phyloP scores from a whole-genome alignment of 2,329 filamentous ascomycete genomes.

The Diaporthe batatas region DNA sequence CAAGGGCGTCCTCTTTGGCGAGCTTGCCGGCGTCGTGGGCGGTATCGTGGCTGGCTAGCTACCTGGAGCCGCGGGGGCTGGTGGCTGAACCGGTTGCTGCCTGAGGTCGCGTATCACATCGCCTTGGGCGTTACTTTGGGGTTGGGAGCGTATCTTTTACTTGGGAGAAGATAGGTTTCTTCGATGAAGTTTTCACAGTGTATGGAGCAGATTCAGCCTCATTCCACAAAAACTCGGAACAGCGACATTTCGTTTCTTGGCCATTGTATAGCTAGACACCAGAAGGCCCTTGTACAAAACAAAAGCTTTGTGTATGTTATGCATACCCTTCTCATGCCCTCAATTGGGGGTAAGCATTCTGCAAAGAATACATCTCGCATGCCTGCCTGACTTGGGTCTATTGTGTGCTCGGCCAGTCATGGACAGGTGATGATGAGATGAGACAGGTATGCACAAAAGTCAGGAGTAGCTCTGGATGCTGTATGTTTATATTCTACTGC shows the following conservation, averaged over 20 bases:
- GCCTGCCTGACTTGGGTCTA: background rate
- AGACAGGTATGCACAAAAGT: background rate
- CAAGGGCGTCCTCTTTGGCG: slow-evolving; percentile 81
- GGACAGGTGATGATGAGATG: too few species aligned
- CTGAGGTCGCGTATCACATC: background rate
- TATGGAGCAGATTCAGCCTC: background rate
- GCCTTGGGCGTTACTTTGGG: background rate
- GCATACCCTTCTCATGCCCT: background rate
- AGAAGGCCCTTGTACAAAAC: slow-evolving; percentile 17
- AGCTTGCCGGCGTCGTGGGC: slow-evolving; percentile 75
- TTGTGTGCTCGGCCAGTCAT: background rate
- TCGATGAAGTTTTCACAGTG: background rate
- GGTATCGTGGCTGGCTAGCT: slow-evolving; percentile 60
- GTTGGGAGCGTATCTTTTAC: background rate
- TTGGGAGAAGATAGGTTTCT: background rate
- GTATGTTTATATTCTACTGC: too few species aligned
- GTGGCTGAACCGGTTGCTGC: background rate
- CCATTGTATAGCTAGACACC: background rate
- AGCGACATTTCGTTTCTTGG: background rate
- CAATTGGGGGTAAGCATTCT: background rate
- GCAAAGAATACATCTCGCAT: background rate
- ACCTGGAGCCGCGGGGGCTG: background rate
- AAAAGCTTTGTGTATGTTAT: background rate
- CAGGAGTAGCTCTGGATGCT: too few species aligned
- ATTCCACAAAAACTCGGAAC: background rate